A percentile compares a stretch with the other conserved stretches of the same genome.
Evolutionary conservation across 768 basidiomycete genomes (phyloP).

Genomic region (Polyporus arcularius): DNA sequence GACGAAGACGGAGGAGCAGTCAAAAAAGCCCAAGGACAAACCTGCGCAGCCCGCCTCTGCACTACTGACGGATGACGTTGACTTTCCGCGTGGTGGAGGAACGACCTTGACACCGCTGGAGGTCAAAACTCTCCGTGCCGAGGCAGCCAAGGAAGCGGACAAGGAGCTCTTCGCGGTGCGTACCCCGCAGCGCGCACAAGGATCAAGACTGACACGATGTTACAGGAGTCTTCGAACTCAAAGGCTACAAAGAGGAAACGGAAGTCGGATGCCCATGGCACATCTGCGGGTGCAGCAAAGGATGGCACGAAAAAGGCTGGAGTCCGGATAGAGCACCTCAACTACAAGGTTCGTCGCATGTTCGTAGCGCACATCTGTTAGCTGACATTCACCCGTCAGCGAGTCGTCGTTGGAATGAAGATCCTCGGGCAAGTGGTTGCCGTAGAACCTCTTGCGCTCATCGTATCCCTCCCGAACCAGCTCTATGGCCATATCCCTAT

Average conservation of each 20-base stretch:
- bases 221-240: slow-evolving; percentile 41
- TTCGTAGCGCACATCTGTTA: not conserved
- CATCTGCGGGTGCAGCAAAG: slow-evolving; percentile 28
- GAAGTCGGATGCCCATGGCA: slow-evolving; percentile 44
- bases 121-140: slow-evolving; percentile 81
- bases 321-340: slow-evolving; percentile 86
- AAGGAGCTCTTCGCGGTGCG: slow-evolving; percentile 73
- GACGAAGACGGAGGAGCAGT: slow-evolving; percentile 45
- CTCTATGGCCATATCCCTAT: slow-evolving; percentile 93
- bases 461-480: slow-evolving; percentile 95
- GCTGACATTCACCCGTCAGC: slow-evolving; percentile 44
- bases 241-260: slow-evolving; percentile 45
- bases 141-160: slow-evolving; percentile 84
- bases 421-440: slow-evolving; percentile 86
- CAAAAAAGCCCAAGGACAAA: slow-evolving; percentile 28
- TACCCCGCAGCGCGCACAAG: not conserved
- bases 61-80: slow-evolving; percentile 67
- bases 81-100: slow-evolving; percentile 96
- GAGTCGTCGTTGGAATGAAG: slow-evolving; percentile 80
- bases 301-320: slow-evolving; percentile 51
- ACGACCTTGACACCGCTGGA: slow-evolving; percentile 86
- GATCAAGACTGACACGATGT: slow-evolving; percentile 2
- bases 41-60: slow-evolving; percentile 37
- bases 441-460: slow-evolving; percentile 84
- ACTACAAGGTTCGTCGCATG: slow-evolving; percentile 72